phyloP scores from a whole-genome alignment of 2,329 filamentous ascomycete species.

The Hypoxylon sp. region DNA sequence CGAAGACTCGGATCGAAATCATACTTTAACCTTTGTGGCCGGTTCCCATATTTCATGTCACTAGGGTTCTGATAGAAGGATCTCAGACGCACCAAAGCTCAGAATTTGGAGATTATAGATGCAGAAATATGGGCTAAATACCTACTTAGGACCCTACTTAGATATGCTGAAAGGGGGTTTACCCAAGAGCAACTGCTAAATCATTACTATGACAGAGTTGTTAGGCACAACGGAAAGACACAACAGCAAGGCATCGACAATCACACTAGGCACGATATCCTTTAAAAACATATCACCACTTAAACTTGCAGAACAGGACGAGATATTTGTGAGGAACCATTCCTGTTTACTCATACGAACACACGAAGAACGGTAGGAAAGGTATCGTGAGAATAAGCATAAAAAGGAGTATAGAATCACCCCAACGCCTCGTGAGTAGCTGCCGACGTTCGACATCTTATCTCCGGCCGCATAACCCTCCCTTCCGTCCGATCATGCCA shows the following conservation, averaged over 20 bases:
- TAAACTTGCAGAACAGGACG: background rate
- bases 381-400: constrained; percentile 8
- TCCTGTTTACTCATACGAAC: constrained; percentile 23
- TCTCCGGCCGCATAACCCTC: background rate
- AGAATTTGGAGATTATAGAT: too few species aligned
- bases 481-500: constrained; percentile 9
- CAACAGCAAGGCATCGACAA: background rate
- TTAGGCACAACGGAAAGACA: background rate
- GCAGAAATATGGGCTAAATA: too few species aligned
- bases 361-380: constrained; percentile 19
- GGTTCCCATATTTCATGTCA: too few species aligned
- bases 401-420: constrained; percentile 9
- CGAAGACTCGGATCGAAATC: too few species aligned
- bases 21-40: too few species aligned
- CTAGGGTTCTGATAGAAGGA: too few species aligned
- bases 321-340: background rate
- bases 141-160: too few species aligned
- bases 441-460: constrained; percentile 5
- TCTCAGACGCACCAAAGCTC: too few species aligned
- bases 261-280: background rate
- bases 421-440: constrained; percentile 29
- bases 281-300: background rate
- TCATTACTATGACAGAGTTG: background rate
- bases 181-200: background rate
- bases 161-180: too few species aligned